These are phyloP conservation scores for Lactarius akahatsu DNA, from an alignment of 768 basidiomycete genomes.

Conservation along the genomic window DNA sequence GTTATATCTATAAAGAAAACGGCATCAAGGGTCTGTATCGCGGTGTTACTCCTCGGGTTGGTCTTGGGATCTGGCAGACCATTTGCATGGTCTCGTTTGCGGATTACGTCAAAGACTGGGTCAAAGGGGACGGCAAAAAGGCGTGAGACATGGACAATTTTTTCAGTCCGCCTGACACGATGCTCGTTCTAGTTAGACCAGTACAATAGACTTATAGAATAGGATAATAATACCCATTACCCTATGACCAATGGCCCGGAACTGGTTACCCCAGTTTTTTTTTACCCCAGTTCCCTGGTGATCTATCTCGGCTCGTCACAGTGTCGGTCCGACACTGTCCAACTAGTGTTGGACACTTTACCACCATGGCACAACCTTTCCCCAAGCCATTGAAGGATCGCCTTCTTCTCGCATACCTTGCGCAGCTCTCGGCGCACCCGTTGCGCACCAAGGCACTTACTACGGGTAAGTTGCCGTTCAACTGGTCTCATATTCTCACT, in stretches of 20 bases:
- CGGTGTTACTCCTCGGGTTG: slow-evolving; percentile 96
- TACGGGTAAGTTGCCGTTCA: slow-evolving; percentile 47
- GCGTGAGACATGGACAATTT: neutral
- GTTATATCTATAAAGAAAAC: slow-evolving; percentile 93
- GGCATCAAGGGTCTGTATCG: slow-evolving; percentile 96
- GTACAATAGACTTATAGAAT: slow-evolving; percentile 17
- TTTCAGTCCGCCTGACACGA: neutral
- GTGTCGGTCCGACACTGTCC: neutral
- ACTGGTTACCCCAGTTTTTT: neutral
- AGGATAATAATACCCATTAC: slow-evolving; percentile 19
- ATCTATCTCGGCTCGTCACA: neutral
- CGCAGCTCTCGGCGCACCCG: slow-evolving; percentile 64
- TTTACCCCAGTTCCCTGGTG: neutral
- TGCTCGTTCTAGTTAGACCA: slow-evolving; percentile 5
- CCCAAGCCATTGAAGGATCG: slow-evolving; percentile 38
- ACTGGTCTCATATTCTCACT: slow-evolving; percentile 8
- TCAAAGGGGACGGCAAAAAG: slow-evolving; percentile 39
- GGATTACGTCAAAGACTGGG: slow-evolving; percentile 90
- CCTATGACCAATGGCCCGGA: neutral
- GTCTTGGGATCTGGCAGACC: slow-evolving; percentile 94
- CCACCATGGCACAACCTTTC: slow-evolving; percentile 30
- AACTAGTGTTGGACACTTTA: neutral
- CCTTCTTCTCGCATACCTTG: slow-evolving; percentile 68
- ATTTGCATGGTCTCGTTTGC: slow-evolving; percentile 99
- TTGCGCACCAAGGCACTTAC: slow-evolving; percentile 81